Evolutionary conservation across 371 early-diverging fungal species (phyloP), one percentile per base, ranked within the genome.

Genomic region (Fennellomyces sp.): DNA sequence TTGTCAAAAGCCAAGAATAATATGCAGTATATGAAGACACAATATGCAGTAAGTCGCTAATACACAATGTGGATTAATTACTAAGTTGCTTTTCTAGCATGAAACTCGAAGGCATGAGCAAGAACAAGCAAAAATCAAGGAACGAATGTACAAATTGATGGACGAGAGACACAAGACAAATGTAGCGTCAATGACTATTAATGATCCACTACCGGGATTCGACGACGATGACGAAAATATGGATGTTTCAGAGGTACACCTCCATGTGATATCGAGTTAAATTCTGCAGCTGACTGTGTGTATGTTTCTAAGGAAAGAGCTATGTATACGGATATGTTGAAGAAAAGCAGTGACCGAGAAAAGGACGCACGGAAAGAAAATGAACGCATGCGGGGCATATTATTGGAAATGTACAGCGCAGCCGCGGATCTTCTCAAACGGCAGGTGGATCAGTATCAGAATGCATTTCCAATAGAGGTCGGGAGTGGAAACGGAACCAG

Each of bases 21-120:
- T 29, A 69, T 78, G 63, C 72, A 77, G 35, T 70, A 73, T 42
- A 74, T 76, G 59, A 75, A 74, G 42, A 42, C 78, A 39, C 81
- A 81, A 58, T 77, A 78, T 54, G 68, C 72, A 17, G 81, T 77
- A 74, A 64, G 67, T 54, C 2, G n/a, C n/a, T n/a, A 15, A 3
- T 4, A 42, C 41, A 6, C 5, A 23, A 27, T 1, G n/a, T 4
- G 17, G 11, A n/a, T 15, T 51, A 11, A 33, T 33, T 45, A 23
- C 7, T 48, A 31, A 31, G 42, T 21, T 41, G 11, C 27, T 5
- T 45, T n/a, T 23, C 10, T 53, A 80, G 80, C 75, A 80, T 36
- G 80, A 80, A 47, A 72, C 72, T 26, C 68, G 69, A 19, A 61
- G 63, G 53, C 73, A 75, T 21, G 75, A 76, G 51, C 69, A 70